Conservation (phyloP, 73 alveolate genomes). For the Paramecium biaurelia region DNA sequence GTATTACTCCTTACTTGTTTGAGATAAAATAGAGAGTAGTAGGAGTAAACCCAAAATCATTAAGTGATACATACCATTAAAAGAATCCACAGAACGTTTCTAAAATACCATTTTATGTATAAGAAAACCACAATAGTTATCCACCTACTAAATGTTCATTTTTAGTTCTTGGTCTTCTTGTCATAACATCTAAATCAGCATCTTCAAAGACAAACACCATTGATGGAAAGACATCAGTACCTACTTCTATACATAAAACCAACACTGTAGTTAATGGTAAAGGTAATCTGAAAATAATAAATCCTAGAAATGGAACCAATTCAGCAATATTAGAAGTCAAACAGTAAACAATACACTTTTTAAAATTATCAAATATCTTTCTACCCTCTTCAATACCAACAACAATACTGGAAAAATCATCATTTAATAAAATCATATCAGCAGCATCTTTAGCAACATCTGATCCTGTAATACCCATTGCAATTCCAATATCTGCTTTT, state of each 20-base stretch:
- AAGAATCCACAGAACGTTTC: constrained; percentile 74
- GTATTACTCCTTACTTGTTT: constrained; percentile 63
- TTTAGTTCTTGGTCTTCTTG: constrained; percentile 88
- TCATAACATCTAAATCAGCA: constrained; percentile 90
- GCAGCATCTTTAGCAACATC: constrained; percentile 84
- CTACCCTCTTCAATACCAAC: constrained; percentile 92
- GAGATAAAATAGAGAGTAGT: constrained; percentile 32
- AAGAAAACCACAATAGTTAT: constrained; percentile 73
- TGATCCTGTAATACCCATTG: constrained; percentile 84
- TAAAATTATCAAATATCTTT: constrained; percentile 89
- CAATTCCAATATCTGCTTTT: constrained; percentile 80
- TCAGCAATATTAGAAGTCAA: constrained; percentile 53
- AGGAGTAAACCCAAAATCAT: constrained; percentile 88
- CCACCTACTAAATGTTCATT: constrained; percentile 84
- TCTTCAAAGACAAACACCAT: constrained; percentile 88
- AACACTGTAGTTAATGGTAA: constrained; percentile 84
- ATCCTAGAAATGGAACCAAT: constrained; percentile 49
- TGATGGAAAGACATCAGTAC: constrained; percentile 92
- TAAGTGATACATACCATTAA: constrained; percentile 74
- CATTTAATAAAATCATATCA: constrained; percentile 79
- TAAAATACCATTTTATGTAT: constrained; percentile 75
- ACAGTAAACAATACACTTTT: constrained; percentile 55
- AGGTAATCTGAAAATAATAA: constrained; percentile 28
- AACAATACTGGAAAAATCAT: constrained; percentile 84
- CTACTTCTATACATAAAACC: constrained; percentile 88